Evolutionary conservation across 371 early-diverging fungal species (phyloP).

Genomic region (Rhizopus microsporus): DNA sequence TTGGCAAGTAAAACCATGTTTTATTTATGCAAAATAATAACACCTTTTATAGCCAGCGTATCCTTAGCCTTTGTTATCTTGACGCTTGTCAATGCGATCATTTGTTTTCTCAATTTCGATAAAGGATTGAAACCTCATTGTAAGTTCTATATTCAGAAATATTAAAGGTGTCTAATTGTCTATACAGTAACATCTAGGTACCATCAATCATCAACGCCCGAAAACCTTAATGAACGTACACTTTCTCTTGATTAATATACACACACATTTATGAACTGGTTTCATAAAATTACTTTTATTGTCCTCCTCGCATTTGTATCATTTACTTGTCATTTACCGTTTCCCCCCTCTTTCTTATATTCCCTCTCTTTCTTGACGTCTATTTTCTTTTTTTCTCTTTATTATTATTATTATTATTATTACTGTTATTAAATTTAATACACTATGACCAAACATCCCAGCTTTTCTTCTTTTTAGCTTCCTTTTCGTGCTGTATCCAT

Average conservation of each 20-base stretch:
- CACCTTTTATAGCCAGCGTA: slow-evolving; percentile 53
- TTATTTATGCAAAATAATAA: neutral
- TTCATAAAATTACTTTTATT: slow-evolving; percentile 1
- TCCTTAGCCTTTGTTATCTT: slow-evolving; percentile 66
- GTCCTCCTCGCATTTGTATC: neutral
- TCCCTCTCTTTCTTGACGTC: neutral
- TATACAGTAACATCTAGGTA: slow-evolving; percentile 1
- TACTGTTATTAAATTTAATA: too few species aligned
- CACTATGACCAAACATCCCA: slow-evolving; percentile 24
- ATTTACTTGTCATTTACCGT: neutral
- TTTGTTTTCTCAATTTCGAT: slow-evolving; percentile 81
- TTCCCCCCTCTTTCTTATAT: neutral
- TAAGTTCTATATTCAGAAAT: slow-evolving; percentile 21
- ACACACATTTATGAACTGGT: neutral
- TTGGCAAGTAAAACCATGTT: slow-evolving; percentile 55
- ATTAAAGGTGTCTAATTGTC: neutral
- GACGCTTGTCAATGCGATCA: slow-evolving; percentile 68
- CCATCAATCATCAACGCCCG: neutral
- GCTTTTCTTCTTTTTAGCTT: slow-evolving; percentile 19
- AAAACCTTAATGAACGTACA: slow-evolving; percentile 3
- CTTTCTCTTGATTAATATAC: neutral
- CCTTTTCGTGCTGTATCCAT: slow-evolving; percentile 33
- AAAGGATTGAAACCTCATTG: slow-evolving; percentile 72
- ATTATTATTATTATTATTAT: neutral
- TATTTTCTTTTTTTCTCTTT: slow-evolving; percentile 1